Evolutionary conservation across 305 asterid species (phyloP).

Genomic region (Ilex paraguariensis): DNA sequence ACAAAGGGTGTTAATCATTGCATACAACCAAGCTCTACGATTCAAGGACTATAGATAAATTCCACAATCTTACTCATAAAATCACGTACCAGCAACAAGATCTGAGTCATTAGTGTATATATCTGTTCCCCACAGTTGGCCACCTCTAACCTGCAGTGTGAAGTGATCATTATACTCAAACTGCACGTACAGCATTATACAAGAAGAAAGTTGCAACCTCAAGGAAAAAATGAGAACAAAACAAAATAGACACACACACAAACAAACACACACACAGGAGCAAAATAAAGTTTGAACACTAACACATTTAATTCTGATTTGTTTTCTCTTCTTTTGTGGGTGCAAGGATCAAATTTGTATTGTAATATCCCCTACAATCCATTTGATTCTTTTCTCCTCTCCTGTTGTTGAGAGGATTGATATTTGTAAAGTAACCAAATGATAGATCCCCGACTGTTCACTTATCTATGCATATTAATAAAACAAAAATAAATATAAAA

Average conservation of each 20-base stretch:
- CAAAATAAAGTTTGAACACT: neutral
- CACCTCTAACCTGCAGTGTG: slow-evolving; percentile 77
- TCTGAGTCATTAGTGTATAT: slow-evolving; percentile 96
- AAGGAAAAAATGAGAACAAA: neutral
- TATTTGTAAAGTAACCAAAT: no score
- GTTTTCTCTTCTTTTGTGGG: no score
- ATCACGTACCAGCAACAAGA: slow-evolving; percentile 86
- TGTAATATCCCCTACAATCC: no score
- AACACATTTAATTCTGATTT: no score
- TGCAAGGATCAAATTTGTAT: no score
- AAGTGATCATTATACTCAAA: neutral
- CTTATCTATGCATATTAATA: no score
- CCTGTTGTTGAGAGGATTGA: no score
- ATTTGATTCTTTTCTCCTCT: no score
- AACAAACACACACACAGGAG: neutral
- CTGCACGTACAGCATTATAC: neutral
- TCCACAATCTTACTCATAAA: slow-evolving; percentile 4
- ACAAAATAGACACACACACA: neutral
- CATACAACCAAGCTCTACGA: slow-evolving; percentile 8
- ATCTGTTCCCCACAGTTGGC: slow-evolving; percentile 99
- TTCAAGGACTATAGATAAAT: neutral
- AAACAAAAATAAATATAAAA: no score
- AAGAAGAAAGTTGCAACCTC: neutral
- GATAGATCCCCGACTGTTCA: no score
- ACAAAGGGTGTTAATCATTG: slow-evolving; percentile 27